Percentiles rank a stretch among this genome's conserved stretches.
Conservation (phyloP, 2,329 filamentous ascomycete species). For the Paraphoma sp. region DNA sequence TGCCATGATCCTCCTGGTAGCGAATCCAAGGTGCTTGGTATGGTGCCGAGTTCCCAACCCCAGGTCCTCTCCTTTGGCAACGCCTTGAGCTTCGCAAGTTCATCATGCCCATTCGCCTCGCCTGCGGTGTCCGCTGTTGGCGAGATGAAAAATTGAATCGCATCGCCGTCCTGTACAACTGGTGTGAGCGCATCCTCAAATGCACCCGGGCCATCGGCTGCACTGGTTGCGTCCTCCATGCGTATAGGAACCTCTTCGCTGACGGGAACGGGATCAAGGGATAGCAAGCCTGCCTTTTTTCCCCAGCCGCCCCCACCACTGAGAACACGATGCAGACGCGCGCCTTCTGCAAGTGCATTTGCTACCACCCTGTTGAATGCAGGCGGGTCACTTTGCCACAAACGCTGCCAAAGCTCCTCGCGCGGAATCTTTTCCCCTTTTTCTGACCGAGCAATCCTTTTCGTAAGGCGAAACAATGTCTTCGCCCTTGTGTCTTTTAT, state of each 20-base stretch:
- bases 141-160: conserved; percentile 55
- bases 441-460: neutral
- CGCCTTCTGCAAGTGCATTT: conserved; percentile 35
- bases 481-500: neutral
- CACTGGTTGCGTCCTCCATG: conserved; percentile 2
- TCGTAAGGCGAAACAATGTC: conserved; percentile 13
- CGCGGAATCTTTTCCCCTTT: neutral
- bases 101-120: neutral
- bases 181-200: conserved; percentile 55
- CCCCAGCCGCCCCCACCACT: conserved; percentile 89
- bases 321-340: conserved; percentile 61
- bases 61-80: conserved; percentile 6
- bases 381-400: conserved; percentile 31
- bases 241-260: conserved; percentile 6
- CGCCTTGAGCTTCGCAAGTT: neutral
- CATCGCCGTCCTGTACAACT: conserved; percentile 68
- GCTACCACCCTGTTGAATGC: conserved; percentile 27
- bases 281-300: conserved; percentile 77
- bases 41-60: conserved; percentile 48
- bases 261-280: conserved; percentile 67
- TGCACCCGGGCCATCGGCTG: conserved; percentile 29
- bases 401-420: conserved; percentile 14
- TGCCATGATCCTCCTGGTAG: conserved; percentile 34
- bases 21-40: conserved; percentile 55
- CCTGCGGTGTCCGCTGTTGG: conserved; percentile 10